phyloP scores from a whole-genome alignment of 345 rosid genomes.

The Populus alba region DNA sequence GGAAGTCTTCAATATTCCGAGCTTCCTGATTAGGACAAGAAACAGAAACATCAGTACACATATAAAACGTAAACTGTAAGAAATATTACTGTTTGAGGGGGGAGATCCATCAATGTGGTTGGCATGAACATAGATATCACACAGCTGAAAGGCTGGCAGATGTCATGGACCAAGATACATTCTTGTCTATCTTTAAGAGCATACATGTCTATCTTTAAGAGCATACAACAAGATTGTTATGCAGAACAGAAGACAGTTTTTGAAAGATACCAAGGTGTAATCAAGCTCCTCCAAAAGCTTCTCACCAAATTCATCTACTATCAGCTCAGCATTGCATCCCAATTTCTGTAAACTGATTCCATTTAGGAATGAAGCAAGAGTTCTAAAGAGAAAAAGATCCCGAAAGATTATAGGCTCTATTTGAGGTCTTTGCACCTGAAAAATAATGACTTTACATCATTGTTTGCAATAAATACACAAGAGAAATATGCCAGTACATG shows the following conservation, averaged over 20 bases:
- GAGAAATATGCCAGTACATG: conserved; percentile 1
- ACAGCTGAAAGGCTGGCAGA: not conserved
- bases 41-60: conserved; percentile 4
- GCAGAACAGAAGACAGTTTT: conserved; percentile 14
- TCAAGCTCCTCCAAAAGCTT: conserved; percentile 98
- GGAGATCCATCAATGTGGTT: not conserved
- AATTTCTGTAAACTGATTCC: conserved; percentile 82
- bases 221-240: not conserved
- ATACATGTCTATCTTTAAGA: not conserved
- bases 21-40: conserved; percentile 64
- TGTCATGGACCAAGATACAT: not conserved
- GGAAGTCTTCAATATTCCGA: conserved; percentile 85
- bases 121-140: not conserved
- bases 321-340: conserved; percentile 94
- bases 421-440: conserved; percentile 87
- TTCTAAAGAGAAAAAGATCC: conserved; percentile 94
- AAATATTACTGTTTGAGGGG: not conserved
- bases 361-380: conserved; percentile 88
- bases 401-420: conserved; percentile 93
- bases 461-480: not conserved
- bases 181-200: not conserved
- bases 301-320: conserved; percentile 97
- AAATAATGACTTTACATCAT: conserved; percentile 11
- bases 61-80: not conserved
- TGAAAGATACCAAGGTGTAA: conserved; percentile 77